phyloP scores from a whole-genome alignment of 129 eudicot species.

The Daucus carota region DH1_v3.0 NC_030382.2:1612001-1612500 shows the following conservation, averaged over 20 bases:
- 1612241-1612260: conserved; percentile 63
- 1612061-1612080: not conserved
- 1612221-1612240: not conserved
- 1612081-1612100: not conserved
- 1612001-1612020: not conserved
- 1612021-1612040: not conserved
- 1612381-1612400: conserved; percentile 86
- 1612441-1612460: conserved; percentile 19
- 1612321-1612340: conserved; percentile 93
- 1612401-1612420: conserved; percentile 91
- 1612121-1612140: not conserved
- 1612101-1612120: not conserved
- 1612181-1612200: not conserved
- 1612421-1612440: conserved; percentile 70
- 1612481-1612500: not conserved
- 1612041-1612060: not conserved
- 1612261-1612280: conserved; percentile 86
- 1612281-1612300: conserved; percentile 93
- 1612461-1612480: not conserved
- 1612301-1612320: conserved; percentile 98
- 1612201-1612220: conserved; percentile 25
- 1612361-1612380: conserved; percentile 86
- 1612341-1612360: conserved; percentile 91
- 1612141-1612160: not conserved
- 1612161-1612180: not conserved